Percentiles rank a stretch among this genome's conserved stretches.
These are phyloP conservation scores for Xylaria sp. DNA, from an alignment of 2,329 filamentous ascomycete species.

Conservation along the genomic window DNA sequence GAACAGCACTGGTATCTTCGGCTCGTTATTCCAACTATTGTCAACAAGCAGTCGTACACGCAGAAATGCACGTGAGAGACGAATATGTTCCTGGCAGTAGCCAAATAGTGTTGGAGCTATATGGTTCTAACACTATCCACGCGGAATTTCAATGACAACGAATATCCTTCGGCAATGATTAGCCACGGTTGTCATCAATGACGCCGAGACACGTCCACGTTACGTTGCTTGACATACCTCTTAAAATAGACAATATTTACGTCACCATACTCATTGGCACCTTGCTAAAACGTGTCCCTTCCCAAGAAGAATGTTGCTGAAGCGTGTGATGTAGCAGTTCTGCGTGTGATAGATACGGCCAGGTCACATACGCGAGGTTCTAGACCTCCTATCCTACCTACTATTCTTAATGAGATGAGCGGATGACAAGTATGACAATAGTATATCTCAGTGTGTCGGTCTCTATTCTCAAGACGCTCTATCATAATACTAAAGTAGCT, in stretches of 20 bases:
- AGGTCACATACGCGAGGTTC: background rate
- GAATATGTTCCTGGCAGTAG: background rate
- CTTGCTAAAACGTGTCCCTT: background rate
- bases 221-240: background rate
- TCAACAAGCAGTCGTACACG: background rate
- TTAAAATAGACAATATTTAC: slow-evolving; percentile 15
- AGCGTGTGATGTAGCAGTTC: background rate
- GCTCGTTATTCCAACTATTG: background rate
- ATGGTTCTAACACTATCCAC: background rate
- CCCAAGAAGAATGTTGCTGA: background rate
- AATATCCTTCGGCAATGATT: slow-evolving; percentile 8
- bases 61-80: background rate
- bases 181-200: slow-evolving; percentile 10
- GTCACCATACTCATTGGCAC: background rate
- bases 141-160: background rate
- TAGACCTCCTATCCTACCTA: background rate
- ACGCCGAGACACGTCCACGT: background rate
- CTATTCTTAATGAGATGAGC: background rate
- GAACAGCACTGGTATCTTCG: background rate
- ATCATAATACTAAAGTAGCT: background rate
- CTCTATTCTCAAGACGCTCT: background rate
- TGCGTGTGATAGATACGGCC: background rate
- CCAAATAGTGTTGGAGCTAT: background rate
- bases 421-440: background rate
- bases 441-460: background rate